Percentiles rank a stretch among this genome's conserved stretches.
phyloP scores from a whole-genome alignment of 2,329 filamentous ascomycete species.

The Botrytis elliptica region DNA sequence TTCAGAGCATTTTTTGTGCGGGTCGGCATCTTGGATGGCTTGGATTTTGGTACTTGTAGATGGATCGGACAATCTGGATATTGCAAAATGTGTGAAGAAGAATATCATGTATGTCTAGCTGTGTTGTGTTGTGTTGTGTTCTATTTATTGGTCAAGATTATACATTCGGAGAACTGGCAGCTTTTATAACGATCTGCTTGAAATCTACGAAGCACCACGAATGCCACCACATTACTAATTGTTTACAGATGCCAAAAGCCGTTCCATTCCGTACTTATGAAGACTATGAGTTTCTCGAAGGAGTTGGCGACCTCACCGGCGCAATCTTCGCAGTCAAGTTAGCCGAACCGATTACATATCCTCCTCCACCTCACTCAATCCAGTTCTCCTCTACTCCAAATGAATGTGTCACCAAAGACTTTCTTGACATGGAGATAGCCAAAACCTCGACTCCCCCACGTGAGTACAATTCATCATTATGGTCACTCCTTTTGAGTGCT shows the following conservation, averaged over 20 bases:
- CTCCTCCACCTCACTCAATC: background rate
- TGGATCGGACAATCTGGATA: slow-evolving; percentile 22
- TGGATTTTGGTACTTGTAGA: slow-evolving; percentile 1
- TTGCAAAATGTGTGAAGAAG: slow-evolving; percentile 20
- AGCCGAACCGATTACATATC: slow-evolving; percentile 7
- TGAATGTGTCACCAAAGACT: background rate
- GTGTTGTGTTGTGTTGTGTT: too few relatives aligned
- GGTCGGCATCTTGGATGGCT: background rate
- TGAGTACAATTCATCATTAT: background rate
- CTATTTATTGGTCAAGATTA: background rate
- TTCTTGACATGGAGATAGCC: background rate
- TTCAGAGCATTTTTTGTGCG: slow-evolving; percentile 10
- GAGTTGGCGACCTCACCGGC: background rate
- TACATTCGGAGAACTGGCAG: background rate
- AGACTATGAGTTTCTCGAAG: slow-evolving; percentile 9
- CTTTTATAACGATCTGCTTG: background rate
- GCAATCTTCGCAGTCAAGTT: slow-evolving; percentile 7
- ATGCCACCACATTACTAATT: background rate
- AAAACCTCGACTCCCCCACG: background rate
- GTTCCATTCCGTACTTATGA: slow-evolving; percentile 16
- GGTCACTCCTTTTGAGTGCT: background rate
- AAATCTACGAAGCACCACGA: background rate
- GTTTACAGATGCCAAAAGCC: slow-evolving; percentile 10
- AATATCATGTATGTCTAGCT: slow-evolving; percentile 13
- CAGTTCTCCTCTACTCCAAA: slow-evolving; percentile 7